A percentile compares a stretch with the other conserved stretches of the same genome.
Evolutionary conservation across 2,329 filamentous ascomycete species (phyloP).

Genomic region (Apiospora aurea): DNA sequence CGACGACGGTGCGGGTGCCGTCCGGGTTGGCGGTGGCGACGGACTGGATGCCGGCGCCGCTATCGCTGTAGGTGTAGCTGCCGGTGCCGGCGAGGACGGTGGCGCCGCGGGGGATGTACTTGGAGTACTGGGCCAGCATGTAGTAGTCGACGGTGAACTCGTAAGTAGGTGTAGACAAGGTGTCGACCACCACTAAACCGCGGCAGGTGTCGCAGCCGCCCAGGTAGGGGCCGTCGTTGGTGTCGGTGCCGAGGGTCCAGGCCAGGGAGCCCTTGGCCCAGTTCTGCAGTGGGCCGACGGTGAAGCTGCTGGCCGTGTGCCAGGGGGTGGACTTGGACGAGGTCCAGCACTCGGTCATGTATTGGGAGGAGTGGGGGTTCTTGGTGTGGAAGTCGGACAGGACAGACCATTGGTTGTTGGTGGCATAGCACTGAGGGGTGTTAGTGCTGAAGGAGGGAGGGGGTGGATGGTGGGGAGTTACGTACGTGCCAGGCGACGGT

Average conservation of each 20-base stretch:
- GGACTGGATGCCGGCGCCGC: slow-evolving; percentile 49
- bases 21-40: slow-evolving; percentile 57
- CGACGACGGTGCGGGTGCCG: slow-evolving; percentile 51
- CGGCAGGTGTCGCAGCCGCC: slow-evolving; percentile 51
- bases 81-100: slow-evolving; percentile 51
- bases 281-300: slow-evolving; percentile 56
- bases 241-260: slow-evolving; percentile 52
- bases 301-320: slow-evolving; percentile 46
- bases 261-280: slow-evolving; percentile 53
- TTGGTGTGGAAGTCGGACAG: slow-evolving; percentile 49
- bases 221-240: slow-evolving; percentile 49
- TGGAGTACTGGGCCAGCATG: slow-evolving; percentile 60
- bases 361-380: slow-evolving; percentile 49
- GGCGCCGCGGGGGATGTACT: slow-evolving; percentile 54
- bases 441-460: background rate
- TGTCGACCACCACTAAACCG: slow-evolving; percentile 65
- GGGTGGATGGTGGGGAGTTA: background rate
- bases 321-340: slow-evolving; percentile 44
- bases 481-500: slow-evolving; percentile 47
- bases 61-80: slow-evolving; percentile 50
- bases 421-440: slow-evolving; percentile 44
- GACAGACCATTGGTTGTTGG: slow-evolving; percentile 45
- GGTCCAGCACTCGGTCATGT: slow-evolving; percentile 58
- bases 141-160: slow-evolving; percentile 60
- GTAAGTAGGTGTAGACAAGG: no score